These are phyloP conservation scores for Russula sp. DNA, from an alignment of 768 basidiomycete species.

Conservation along the genomic window DNA sequence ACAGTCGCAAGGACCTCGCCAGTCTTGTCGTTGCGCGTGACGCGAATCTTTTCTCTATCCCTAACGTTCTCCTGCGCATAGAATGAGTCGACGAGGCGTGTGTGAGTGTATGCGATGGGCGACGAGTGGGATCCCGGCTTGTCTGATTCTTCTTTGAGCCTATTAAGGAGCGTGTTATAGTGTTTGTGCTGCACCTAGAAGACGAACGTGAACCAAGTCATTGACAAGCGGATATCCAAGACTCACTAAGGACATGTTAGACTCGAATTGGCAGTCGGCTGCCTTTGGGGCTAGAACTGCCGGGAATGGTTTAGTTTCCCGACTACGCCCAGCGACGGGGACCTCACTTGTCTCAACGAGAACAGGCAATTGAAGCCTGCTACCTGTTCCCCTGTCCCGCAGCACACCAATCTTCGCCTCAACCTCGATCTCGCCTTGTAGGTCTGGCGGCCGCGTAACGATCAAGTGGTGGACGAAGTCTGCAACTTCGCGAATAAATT, in stretches of 20 bases:
- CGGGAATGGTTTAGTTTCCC: constrained; percentile 10
- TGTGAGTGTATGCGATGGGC: constrained; percentile 70
- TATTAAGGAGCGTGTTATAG: constrained; percentile 84
- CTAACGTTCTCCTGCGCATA: constrained; percentile 42
- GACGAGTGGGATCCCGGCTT: constrained; percentile 48
- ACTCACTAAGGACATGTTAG: constrained; percentile 86
- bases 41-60: constrained; percentile 60
- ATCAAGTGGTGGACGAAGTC: constrained; percentile 82
- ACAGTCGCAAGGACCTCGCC: constrained; percentile 60
- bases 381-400: constrained; percentile 48
- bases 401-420: constrained; percentile 87
- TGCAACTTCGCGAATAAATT: constrained; percentile 87
- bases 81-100: constrained; percentile 74
- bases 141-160: constrained; percentile 54
- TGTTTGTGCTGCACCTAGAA: constrained; percentile 77
- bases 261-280: constrained; percentile 72
- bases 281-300: constrained; percentile 63
- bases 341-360: constrained; percentile 72
- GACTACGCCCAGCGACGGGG: background rate
- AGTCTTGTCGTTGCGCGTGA: constrained; percentile 77
- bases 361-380: constrained; percentile 63
- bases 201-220: constrained; percentile 1
- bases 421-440: constrained; percentile 64
- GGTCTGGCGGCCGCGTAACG: constrained; percentile 42
- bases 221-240: background rate